Percentiles rank a stretch among this genome's conserved stretches.
Conservation (phyloP, 1,284 basidiomycete genomes). For the Trametes pubescens region DNA sequence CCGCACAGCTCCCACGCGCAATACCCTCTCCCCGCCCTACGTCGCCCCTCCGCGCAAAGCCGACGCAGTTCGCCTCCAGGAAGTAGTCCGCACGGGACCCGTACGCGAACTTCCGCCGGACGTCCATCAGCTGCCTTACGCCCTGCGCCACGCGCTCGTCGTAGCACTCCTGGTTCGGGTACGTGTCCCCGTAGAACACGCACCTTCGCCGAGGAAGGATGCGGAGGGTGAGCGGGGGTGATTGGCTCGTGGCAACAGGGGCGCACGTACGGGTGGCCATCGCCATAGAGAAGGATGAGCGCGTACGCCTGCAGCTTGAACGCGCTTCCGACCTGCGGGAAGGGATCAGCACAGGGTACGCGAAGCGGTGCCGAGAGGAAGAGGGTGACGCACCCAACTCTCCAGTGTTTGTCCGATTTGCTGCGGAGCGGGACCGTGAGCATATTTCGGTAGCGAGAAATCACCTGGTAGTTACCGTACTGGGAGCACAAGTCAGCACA, state of each 20-base stretch:
- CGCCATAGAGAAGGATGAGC: constrained; percentile 82
- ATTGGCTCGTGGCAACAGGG: constrained; percentile 16
- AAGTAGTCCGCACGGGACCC: constrained; percentile 69
- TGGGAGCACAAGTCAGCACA: constrained; percentile 36
- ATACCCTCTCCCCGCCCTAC: constrained; percentile 36
- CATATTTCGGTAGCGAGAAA: constrained; percentile 4
- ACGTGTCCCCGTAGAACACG: constrained; percentile 93
- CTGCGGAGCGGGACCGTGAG: constrained; percentile 46
- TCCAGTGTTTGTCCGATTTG: constrained; percentile 77
- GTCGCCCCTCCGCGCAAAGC: constrained; percentile 74
- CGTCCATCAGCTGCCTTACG: constrained; percentile 61
- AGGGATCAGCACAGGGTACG: constrained; percentile 2
- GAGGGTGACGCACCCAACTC: constrained; percentile 69
- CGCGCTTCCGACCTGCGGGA: constrained; percentile 62
- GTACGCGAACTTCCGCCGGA: constrained; percentile 70
- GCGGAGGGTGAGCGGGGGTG: constrained; percentile 8
- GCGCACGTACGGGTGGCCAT: constrained; percentile 84
- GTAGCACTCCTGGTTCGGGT: constrained; percentile 73
- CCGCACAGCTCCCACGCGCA: constrained; percentile 59
- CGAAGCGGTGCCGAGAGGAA: neutral
- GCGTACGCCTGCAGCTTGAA: constrained; percentile 89
- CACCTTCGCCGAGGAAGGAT: constrained; percentile 58
- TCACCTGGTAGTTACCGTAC: constrained; percentile 56
- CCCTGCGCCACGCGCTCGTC: constrained; percentile 58
- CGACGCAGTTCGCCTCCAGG: constrained; percentile 66